Percentiles rank a stretch among this genome's conserved stretches.
Conservation (phyloP, 2,329 filamentous ascomycete genomes). For the Emmonsia crescens region DNA sequence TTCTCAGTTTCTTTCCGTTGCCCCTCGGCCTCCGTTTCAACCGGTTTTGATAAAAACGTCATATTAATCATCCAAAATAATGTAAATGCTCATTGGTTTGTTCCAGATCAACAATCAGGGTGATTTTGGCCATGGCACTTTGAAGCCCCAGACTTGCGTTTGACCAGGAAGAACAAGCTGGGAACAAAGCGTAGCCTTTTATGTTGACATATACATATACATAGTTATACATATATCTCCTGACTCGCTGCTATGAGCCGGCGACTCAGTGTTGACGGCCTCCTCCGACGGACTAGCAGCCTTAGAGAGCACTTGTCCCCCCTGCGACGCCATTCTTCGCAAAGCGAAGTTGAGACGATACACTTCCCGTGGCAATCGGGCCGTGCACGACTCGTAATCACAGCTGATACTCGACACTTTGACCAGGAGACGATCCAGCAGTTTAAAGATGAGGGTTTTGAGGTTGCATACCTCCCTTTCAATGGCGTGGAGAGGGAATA, state of each 20-base stretch:
- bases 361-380: background rate
- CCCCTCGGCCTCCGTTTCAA: background rate
- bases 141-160: background rate
- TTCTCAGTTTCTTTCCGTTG: background rate
- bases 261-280: background rate
- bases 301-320: background rate
- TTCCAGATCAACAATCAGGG: background rate
- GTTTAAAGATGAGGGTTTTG: conserved; percentile 45
- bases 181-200: background rate
- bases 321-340: background rate
- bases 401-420: conserved; percentile 7
- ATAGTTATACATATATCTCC: background rate
- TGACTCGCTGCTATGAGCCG: background rate
- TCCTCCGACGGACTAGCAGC: background rate
- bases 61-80: background rate
- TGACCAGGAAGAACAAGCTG: background rate
- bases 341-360: background rate
- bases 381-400: conserved; percentile 7
- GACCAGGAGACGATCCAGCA: conserved; percentile 7
- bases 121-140: background rate
- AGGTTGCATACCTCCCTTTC: conserved; percentile 46
- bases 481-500: conserved; percentile 42
- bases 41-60: background rate
- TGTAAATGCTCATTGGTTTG: background rate
- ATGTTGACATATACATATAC: background rate